Evolutionary conservation across 2,329 filamentous ascomycete genomes (phyloP).

Genomic region (Neoascochyta sp.): DNA sequence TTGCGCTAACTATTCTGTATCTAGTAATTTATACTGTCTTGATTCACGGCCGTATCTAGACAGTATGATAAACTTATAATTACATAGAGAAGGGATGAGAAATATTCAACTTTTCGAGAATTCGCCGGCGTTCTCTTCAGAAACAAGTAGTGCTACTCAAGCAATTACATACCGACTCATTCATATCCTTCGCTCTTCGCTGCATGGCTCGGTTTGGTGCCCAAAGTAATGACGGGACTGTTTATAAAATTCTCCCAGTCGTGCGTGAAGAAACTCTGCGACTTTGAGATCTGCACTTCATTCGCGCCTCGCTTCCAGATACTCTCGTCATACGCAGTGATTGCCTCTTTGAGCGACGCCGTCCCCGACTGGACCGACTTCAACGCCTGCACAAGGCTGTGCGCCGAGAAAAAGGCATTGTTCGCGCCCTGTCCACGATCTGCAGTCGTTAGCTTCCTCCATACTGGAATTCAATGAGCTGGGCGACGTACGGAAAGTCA

Average conservation of each 20-base stretch:
- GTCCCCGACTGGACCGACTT: conserved; percentile 12
- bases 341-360: conserved; percentile 11
- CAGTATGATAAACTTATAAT: no score
- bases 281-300: conserved; percentile 33
- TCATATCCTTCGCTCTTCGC: conserved; percentile 28
- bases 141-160: no score
- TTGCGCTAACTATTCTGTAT: no score
- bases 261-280: conserved; percentile 32
- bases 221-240: conserved; percentile 28
- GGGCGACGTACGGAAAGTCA: conserved; percentile 35
- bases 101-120: no score
- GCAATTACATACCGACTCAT: no score
- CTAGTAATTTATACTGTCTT: no score
- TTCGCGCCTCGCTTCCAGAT: conserved; percentile 27
- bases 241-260: conserved; percentile 31
- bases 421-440: conserved; percentile 40
- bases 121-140: no score
- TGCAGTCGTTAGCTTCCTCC: conserved; percentile 10
- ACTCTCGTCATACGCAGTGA: conserved; percentile 26
- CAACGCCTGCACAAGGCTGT: conserved; percentile 25
- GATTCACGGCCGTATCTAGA: no score
- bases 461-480: neutral
- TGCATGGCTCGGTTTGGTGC: conserved; percentile 27
- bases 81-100: no score
- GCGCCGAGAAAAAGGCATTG: conserved; percentile 35